Percentiles rank a stretch among this genome's conserved stretches.
Conservation (phyloP, 345 rosid genomes). For the Triadica sebifera region DNA sequence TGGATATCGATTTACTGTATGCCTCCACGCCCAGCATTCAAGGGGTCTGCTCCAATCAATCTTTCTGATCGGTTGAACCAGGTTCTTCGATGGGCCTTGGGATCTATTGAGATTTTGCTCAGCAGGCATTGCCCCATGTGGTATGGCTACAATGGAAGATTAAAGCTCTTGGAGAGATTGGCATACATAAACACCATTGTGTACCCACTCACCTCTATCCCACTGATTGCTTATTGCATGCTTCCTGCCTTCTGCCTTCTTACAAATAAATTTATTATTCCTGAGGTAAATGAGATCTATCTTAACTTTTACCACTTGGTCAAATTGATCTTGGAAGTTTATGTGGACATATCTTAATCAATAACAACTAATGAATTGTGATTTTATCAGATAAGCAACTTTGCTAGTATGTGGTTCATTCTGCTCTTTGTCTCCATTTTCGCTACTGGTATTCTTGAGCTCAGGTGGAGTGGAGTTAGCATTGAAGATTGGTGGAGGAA, state of each 20-base stretch:
- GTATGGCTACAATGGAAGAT: conserved; percentile 87
- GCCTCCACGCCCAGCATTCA: conserved; percentile 99
- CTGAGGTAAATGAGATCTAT: conserved; percentile 58
- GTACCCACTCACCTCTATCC: conserved; percentile 91
- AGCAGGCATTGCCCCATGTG: conserved; percentile 99
- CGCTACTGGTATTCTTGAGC: conserved; percentile 87
- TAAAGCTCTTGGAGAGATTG: conserved; percentile 81
- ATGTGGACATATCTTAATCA: neutral
- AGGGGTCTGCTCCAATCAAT: conserved; percentile 99
- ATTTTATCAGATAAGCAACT: conserved; percentile 85
- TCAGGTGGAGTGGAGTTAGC: conserved; percentile 94
- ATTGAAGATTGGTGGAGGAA: conserved; percentile 99
- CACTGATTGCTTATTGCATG: conserved; percentile 81
- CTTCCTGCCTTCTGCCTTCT: conserved; percentile 99
- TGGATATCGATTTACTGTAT: conserved; percentile 97
- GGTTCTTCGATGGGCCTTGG: conserved; percentile 99
- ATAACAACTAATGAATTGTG: neutral
- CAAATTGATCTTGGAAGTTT: neutral
- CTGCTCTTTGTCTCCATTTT: conserved; percentile 86
- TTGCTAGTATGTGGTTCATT: conserved; percentile 96
- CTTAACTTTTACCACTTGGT: neutral
- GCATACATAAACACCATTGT: conserved; percentile 97
- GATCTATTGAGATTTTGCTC: conserved; percentile 89
- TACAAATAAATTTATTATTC: conserved; percentile 88
- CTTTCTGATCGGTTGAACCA: conserved; percentile 99